Evolutionary conservation across 2,329 filamentous ascomycete species (phyloP), one percentile per base, ranked within the genome.

Genomic region (Ramularia endophylla): DNA sequence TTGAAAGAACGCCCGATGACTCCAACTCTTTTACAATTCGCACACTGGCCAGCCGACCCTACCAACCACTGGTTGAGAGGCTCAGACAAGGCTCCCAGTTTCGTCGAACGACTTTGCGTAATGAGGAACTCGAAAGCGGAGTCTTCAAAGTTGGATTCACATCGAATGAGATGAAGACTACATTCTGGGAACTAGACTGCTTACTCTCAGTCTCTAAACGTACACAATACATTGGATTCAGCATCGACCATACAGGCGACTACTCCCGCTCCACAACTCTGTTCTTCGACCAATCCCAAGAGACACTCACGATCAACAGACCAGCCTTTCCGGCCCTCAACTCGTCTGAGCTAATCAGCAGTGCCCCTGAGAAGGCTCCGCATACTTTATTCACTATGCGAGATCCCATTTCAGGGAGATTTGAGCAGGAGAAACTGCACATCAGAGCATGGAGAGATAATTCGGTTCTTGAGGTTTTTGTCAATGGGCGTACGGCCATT

Each of bases 381-480:
- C 71, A 73, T 40, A 74, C 72, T 0, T 60, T 75, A 0, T 73
- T 75, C 51, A 64, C 61, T 8, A 46, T 32, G 4, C 36, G 36
- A 7, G 34, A 50, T 43, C 42, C 46, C 2, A 15, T 6, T 3
- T 46, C 44, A 4, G 40, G 41, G 11, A 20, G 22, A 17, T 4
- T 28, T 8, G 34, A 40, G 4, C 47, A 36, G 8, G 48, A 71
- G 45, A 47, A 53, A 2, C 56, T 72, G 1, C 55, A 55, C n/a
- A 54, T 73, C n/a, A 64, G 58, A 13, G 60, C 64, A 0, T 68
- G 66, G 50, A 65, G 64, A 35, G 69, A 72, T 40, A 58, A 48
- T 16, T 66, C 63, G 16, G 65, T 70, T 5, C 50, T 72, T 2
- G 69, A 73, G 46, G 61, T 72, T 0, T 72, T 71, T 45, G 63